Percentiles rank a stretch among this genome's conserved stretches.
Evolutionary conservation across 164 flowering plant species (phyloP).

Genomic region (Annona squamosa): DNA sequence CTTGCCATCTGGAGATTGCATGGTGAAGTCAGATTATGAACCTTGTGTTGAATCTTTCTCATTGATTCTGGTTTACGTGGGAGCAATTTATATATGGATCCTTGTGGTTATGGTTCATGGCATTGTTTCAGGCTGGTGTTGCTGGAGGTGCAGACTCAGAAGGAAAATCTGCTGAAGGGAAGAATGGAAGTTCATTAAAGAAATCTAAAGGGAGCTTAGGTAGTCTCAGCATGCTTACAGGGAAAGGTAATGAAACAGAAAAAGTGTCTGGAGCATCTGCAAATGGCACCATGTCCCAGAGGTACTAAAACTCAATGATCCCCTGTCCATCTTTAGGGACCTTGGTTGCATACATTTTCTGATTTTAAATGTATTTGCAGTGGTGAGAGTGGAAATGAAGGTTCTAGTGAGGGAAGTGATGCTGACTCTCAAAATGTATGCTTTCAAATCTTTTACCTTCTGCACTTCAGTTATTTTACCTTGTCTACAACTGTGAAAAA

Average conservation of each 20-base stretch:
- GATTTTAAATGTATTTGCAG: constrained; percentile 14
- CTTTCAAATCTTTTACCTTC: not conserved
- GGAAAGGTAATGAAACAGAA: constrained; percentile 33
- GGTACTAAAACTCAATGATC: constrained; percentile 7
- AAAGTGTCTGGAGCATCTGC: constrained; percentile 33
- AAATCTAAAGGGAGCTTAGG: constrained; percentile 47
- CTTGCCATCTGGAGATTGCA: too few species aligned
- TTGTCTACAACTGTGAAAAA: not conserved
- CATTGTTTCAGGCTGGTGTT: constrained; percentile 18
- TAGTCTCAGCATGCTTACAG: constrained; percentile 43
- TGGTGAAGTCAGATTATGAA: too few species aligned
- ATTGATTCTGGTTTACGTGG: too few species aligned
- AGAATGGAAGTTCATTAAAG: constrained; percentile 19
- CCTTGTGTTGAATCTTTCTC: too few species aligned
- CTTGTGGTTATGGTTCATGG: not conserved
- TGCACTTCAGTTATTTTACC: not conserved
- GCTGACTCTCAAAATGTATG: constrained; percentile 27
- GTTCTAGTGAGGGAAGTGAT: constrained; percentile 34
- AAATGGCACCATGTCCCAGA: constrained; percentile 22
- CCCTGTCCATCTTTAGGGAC: not conserved
- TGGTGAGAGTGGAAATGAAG: constrained; percentile 26
- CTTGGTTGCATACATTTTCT: constrained; percentile 4
- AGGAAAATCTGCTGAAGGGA: constrained; percentile 23
- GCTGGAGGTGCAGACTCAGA: constrained; percentile 19
- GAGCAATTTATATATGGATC: not conserved